These are phyloP conservation scores for Hippophae rhamnoides DNA, from an alignment of 306 rosid species.

Conservation along the genomic window DNA sequence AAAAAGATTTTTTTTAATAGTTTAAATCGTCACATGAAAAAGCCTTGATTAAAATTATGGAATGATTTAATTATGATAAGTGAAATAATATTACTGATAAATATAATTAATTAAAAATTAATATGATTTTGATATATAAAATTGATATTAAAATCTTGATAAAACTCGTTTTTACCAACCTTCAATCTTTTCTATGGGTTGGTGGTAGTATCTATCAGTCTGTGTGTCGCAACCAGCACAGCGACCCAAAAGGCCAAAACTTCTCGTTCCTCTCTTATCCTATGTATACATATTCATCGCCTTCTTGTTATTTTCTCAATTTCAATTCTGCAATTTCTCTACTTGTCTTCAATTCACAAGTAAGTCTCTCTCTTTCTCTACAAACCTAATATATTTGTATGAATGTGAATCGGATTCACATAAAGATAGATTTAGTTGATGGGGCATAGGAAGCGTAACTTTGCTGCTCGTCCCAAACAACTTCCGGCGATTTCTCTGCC, in stretches of 20 bases:
- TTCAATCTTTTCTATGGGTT: not conserved
- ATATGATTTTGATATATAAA: no score
- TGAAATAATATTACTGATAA: no score
- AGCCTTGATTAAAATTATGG: no score
- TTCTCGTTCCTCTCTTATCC: constrained; percentile 1
- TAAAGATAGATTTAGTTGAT: constrained; percentile 32
- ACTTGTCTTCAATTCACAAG: constrained; percentile 11
- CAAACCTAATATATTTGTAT: constrained; percentile 20
- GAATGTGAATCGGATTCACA: constrained; percentile 55
- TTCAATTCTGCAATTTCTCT: no score
- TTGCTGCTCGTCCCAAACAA: constrained; percentile 53
- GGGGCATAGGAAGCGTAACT: constrained; percentile 85
- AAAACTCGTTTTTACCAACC: no score
- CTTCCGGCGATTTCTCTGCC: constrained; percentile 45
- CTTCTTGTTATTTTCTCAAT: no score
- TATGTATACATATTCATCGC: no score
- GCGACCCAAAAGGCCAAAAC: constrained; percentile 1
- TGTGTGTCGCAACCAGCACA: constrained; percentile 2
- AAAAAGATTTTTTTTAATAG: no score
- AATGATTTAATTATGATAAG: no score
- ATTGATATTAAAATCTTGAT: no score
- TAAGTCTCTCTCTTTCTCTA: constrained; percentile 7
- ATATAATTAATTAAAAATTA: no score
- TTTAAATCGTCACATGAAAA: no score
- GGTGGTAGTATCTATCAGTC: constrained; percentile 5